A percentile compares a stretch with the other conserved stretches of the same genome.
phyloP scores from a whole-genome alignment of 345 rosid genomes.

The Citrus inodora region DNA sequence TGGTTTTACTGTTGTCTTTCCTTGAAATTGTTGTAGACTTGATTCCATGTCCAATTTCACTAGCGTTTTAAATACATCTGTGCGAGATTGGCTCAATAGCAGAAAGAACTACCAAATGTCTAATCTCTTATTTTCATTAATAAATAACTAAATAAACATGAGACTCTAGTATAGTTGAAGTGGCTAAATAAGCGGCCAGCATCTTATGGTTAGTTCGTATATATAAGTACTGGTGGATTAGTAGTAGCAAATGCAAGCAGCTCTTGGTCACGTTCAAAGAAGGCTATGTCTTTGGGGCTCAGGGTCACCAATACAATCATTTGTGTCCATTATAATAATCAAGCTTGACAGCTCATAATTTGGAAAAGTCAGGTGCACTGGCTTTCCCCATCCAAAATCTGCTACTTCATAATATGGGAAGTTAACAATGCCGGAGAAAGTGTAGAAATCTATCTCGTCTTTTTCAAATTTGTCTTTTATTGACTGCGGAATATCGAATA shows the following conservation, averaged over 20 bases:
- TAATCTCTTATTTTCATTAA: too few relatives aligned
- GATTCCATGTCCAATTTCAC: too few relatives aligned
- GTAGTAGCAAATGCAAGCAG: constrained; percentile 11
- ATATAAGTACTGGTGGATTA: background rate
- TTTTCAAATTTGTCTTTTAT: constrained; percentile 8
- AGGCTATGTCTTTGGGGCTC: constrained; percentile 19
- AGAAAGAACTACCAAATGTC: too few relatives aligned
- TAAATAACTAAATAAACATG: too few relatives aligned
- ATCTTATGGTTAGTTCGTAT: too few relatives aligned
- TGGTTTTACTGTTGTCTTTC: too few relatives aligned
- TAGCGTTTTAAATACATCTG: too few relatives aligned
- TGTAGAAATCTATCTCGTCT: constrained; percentile 23
- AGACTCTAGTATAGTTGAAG: too few relatives aligned
- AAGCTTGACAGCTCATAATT: background rate
- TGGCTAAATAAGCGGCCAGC: too few relatives aligned
- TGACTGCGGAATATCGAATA: constrained; percentile 7
- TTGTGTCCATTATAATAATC: background rate
- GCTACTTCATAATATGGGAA: constrained; percentile 21
- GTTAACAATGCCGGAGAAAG: background rate
- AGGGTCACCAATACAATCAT: constrained; percentile 12
- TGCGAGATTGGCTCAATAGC: too few relatives aligned
- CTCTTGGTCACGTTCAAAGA: background rate
- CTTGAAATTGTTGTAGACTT: too few relatives aligned
- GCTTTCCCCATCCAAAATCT: constrained; percentile 40
- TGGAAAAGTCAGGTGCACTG: constrained; percentile 26